phyloP scores from a whole-genome alignment of 352 stramenopile genomes.

The Pythium aphanidermatum region DNA sequence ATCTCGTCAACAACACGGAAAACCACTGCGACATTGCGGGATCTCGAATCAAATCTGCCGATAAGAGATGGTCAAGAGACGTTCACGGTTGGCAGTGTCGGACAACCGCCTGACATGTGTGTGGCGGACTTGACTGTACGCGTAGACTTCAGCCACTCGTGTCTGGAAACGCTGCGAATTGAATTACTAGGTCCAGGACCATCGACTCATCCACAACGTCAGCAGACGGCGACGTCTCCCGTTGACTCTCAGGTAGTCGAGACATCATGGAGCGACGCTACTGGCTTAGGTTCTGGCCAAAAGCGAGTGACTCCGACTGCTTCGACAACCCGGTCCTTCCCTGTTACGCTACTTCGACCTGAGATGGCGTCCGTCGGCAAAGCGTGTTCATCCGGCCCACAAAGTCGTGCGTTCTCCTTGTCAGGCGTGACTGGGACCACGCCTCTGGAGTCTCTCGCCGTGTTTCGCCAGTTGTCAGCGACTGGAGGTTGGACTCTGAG shows the following conservation, averaged over 20 bases:
- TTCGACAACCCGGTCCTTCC: constrained; percentile 37
- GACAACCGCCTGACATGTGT: constrained; percentile 29
- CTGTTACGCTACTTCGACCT: constrained; percentile 38
- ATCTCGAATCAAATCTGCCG: constrained; percentile 28
- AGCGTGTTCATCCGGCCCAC: constrained; percentile 21
- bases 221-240: constrained; percentile 35
- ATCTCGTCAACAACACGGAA: constrained; percentile 36
- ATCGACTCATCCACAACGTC: constrained; percentile 40
- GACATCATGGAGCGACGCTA: constrained; percentile 37
- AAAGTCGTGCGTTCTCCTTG: constrained; percentile 33
- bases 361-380: constrained; percentile 27
- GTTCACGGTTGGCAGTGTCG: constrained; percentile 42
- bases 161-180: constrained; percentile 40
- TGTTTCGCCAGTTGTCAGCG: constrained; percentile 51
- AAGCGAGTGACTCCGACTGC: constrained; percentile 27
- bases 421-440: neutral
- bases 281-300: constrained; percentile 20
- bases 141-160: constrained; percentile 51
- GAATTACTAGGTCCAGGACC: constrained; percentile 57
- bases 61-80: constrained; percentile 45
- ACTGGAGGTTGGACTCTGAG: constrained; percentile 56
- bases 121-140: constrained; percentile 37
- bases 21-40: constrained; percentile 25
- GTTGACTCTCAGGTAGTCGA: constrained; percentile 28
- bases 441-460: constrained; percentile 37